Percentiles rank a stretch among this genome's conserved stretches.
These are phyloP conservation scores for Xylariaceae sp. DNA, from an alignment of 2,329 filamentous ascomycete species.

Conservation along the genomic window DNA sequence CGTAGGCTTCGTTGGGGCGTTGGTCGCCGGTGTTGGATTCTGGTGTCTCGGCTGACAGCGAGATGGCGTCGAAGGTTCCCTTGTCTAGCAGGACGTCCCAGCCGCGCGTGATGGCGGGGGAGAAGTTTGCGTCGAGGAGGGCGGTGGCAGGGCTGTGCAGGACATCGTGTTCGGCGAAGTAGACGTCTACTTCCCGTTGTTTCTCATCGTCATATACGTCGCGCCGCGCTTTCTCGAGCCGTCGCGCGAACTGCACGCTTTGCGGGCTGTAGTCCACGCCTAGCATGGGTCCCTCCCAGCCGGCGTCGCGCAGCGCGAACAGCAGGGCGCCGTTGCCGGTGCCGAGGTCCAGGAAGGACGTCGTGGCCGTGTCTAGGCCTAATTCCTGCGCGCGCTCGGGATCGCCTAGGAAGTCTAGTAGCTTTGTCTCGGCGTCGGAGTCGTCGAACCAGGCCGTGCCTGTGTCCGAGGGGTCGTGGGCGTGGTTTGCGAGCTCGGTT, in stretches of 20 bases:
- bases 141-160: constrained; percentile 41
- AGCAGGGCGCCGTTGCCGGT: constrained; percentile 92
- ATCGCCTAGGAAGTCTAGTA: constrained; percentile 62
- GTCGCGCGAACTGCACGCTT: constrained; percentile 69
- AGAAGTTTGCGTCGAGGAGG: constrained; percentile 31
- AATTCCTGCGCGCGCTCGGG: constrained; percentile 16
- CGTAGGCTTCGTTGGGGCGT: constrained; percentile 71
- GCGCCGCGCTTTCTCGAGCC: constrained; percentile 48
- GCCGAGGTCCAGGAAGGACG: constrained; percentile 76
- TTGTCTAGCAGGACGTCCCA: constrained; percentile 97
- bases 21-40: constrained; percentile 29
- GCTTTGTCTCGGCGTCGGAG: constrained; percentile 76
- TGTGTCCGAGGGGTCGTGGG: constrained; percentile 67
- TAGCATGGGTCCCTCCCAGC: constrained; percentile 66
- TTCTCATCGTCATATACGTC: constrained; percentile 15
- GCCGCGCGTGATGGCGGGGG: constrained; percentile 37
- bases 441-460: constrained; percentile 98
- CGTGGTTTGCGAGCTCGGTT: constrained; percentile 66
- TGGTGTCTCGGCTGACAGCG: constrained; percentile 56
- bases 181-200: constrained; percentile 27
- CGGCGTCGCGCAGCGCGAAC: constrained; percentile 66
- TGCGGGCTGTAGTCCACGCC: constrained; percentile 82
- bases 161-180: constrained; percentile 60
- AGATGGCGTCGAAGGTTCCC: constrained; percentile 95
- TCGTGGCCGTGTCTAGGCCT: constrained; percentile 28